Percentiles rank a stretch among this genome's conserved stretches.
Evolutionary conservation across 768 basidiomycete species (phyloP).

Genomic region (Leccinum truebloodii): DNA sequence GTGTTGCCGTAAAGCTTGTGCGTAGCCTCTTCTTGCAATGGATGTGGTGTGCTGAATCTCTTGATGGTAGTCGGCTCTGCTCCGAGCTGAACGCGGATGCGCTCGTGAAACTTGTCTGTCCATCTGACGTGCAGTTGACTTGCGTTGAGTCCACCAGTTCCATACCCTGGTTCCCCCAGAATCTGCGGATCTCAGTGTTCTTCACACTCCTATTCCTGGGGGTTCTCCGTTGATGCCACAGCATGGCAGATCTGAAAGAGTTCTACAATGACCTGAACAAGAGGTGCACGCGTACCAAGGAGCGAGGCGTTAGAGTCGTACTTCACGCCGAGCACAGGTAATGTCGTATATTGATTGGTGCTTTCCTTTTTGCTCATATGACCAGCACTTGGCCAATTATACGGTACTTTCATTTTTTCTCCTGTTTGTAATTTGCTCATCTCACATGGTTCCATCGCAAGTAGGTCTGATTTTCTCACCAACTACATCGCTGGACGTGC

Average conservation of each 20-base stretch:
- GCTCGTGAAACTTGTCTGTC: too few relatives aligned
- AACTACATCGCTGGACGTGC: conserved; percentile 63
- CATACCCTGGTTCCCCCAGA: too few relatives aligned
- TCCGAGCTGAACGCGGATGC: too few relatives aligned
- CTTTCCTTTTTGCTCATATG: conserved; percentile 4
- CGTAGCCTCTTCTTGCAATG: too few relatives aligned
- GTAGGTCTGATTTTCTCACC: conserved; percentile 85
- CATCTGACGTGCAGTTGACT: too few relatives aligned
- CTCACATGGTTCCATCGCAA: conserved; percentile 37
- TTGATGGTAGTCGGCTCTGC: too few relatives aligned
- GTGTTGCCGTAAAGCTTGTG: too few relatives aligned
- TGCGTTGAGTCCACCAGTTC: too few relatives aligned
- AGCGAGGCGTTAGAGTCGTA: conserved; percentile 66
- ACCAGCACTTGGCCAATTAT: conserved; percentile 65
- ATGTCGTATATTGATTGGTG: background rate
- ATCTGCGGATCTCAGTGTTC: too few relatives aligned
- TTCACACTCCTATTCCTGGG: background rate
- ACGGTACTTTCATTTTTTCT: conserved; percentile 41
- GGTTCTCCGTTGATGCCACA: conserved; percentile 42
- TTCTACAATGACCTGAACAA: too few relatives aligned
- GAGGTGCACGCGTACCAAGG: conserved; percentile 55
- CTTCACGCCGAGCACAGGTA: conserved; percentile 86
- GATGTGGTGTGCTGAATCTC: too few relatives aligned
- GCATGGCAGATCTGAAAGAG: conserved; percentile 46
- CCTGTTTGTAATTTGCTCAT: background rate